Evolutionary conservation across 208 protist species (phyloP).

Genomic region (Wallacemonas sp.): DNA sequence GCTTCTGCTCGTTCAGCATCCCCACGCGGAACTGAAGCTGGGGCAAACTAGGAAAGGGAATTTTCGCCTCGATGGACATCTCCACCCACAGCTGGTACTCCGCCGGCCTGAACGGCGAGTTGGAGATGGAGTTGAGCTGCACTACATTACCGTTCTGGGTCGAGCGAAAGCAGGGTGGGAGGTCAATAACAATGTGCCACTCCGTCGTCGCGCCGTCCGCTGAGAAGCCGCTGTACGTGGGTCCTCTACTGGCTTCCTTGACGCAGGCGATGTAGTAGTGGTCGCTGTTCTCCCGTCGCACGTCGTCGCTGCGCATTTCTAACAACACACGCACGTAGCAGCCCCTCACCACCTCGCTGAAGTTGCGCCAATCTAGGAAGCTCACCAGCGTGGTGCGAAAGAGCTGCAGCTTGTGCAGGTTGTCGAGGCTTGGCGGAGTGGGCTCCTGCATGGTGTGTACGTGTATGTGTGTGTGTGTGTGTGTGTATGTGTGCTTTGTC

Average conservation of each 20-base stretch:
- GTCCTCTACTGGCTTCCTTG: slow-evolving; percentile 70
- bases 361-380: slow-evolving; percentile 86
- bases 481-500: neutral
- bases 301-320: slow-evolving; percentile 84
- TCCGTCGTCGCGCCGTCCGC: slow-evolving; percentile 78
- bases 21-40: slow-evolving; percentile 79
- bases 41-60: slow-evolving; percentile 63
- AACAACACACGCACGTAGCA: slow-evolving; percentile 90
- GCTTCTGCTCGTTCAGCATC: slow-evolving; percentile 88
- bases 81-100: slow-evolving; percentile 89
- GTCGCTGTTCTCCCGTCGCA: slow-evolving; percentile 69
- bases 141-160: slow-evolving; percentile 86
- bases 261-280: slow-evolving; percentile 90
- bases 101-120: slow-evolving; percentile 74
- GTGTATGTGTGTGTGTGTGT: neutral
- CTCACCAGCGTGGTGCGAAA: slow-evolving; percentile 85
- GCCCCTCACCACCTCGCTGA: slow-evolving; percentile 75
- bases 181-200: slow-evolving; percentile 89
- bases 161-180: slow-evolving; percentile 85
- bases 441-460: slow-evolving; percentile 10
- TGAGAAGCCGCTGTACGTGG: slow-evolving; percentile 87
- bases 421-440: slow-evolving; percentile 57
- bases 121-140: slow-evolving; percentile 91
- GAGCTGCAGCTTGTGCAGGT: slow-evolving; percentile 80
- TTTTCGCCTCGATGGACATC: slow-evolving; percentile 49